A percentile compares a stretch with the other conserved stretches of the same genome.
Conservation (phyloP, 768 basidiomycete genomes). For the Rhizopogon salebrosus region DNA sequence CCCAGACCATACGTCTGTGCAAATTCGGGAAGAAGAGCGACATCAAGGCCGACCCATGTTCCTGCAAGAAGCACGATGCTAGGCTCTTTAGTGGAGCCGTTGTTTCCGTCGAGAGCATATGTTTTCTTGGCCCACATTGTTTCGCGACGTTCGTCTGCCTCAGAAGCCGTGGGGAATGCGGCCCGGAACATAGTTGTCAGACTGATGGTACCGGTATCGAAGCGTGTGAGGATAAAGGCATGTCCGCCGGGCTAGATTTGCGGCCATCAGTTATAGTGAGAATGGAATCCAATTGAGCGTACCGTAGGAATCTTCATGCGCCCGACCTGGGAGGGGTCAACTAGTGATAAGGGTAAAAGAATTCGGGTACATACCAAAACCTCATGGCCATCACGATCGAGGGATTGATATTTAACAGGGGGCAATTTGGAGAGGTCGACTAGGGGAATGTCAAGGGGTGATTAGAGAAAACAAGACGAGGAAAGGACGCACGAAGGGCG, state of each 20-base stretch:
- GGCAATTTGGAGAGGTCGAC: slow-evolving; percentile 47
- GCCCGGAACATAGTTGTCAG: slow-evolving; percentile 97
- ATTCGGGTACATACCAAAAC: slow-evolving; percentile 52
- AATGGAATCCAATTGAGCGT: slow-evolving; percentile 23
- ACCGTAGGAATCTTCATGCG: slow-evolving; percentile 88
- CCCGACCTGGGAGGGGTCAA: slow-evolving; percentile 54
- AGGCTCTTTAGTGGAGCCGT: slow-evolving; percentile 59
- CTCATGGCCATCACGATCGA: slow-evolving; percentile 81
- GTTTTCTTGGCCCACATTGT: slow-evolving; percentile 77
- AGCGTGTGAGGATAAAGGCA: slow-evolving; percentile 91
- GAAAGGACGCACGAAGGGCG: slow-evolving; percentile 32
- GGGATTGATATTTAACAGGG: slow-evolving; percentile 87
- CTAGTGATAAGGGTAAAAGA: slow-evolving; percentile 11
- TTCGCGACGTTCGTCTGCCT: slow-evolving; percentile 74
- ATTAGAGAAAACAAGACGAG: neutral
- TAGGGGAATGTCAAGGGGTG: slow-evolving; percentile 6
- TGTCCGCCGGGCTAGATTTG: slow-evolving; percentile 60
- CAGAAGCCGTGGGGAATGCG: slow-evolving; percentile 79
- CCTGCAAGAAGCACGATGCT: slow-evolving; percentile 77
- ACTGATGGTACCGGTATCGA: slow-evolving; percentile 88
- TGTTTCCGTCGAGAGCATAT: slow-evolving; percentile 74
- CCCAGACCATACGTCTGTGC: slow-evolving; percentile 64
- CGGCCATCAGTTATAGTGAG: slow-evolving; percentile 8
- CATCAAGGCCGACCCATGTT: slow-evolving; percentile 69
- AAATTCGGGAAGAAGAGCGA: slow-evolving; percentile 53